Evolutionary conservation across 31 red algal genomes (phyloP).

Genomic region (Asparagopsis taxiformis): DNA sequence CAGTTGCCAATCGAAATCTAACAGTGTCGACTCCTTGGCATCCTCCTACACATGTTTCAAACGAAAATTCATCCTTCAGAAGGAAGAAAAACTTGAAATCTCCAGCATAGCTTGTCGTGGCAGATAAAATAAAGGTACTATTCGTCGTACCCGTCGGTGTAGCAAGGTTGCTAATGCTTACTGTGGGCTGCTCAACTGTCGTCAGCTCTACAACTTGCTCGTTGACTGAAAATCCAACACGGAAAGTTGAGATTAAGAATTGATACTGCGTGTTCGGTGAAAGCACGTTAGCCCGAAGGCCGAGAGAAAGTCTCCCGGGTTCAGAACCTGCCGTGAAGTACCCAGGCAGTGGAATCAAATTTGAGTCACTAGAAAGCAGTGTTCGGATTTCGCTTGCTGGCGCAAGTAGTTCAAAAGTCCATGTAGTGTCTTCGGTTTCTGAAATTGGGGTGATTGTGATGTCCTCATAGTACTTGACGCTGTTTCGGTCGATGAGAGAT

Average conservation of each 20-base stretch:
- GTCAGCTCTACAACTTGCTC: slow-evolving; percentile 37
- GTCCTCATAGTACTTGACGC: slow-evolving; percentile 73
- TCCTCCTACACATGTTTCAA: slow-evolving; percentile 53
- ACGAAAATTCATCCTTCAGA: slow-evolving; percentile 44
- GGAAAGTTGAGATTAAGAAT: slow-evolving; percentile 41
- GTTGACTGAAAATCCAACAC: slow-evolving; percentile 25
- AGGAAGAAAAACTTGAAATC: slow-evolving; percentile 78
- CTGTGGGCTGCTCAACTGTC: slow-evolving; percentile 36
- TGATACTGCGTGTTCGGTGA: slow-evolving; percentile 48
- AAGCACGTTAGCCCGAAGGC: slow-evolving; percentile 46
- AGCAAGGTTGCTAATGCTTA: slow-evolving; percentile 14
- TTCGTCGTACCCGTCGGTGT: slow-evolving; percentile 25
- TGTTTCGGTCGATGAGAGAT: slow-evolving; percentile 12
- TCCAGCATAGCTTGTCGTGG: slow-evolving; percentile 56
- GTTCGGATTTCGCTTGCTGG: slow-evolving; percentile 31
- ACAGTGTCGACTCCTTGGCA: slow-evolving; percentile 59
- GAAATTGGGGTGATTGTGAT: slow-evolving; percentile 54
- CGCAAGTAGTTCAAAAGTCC: slow-evolving; percentile 41
- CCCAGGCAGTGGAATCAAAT: slow-evolving; percentile 35
- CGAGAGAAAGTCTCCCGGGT: slow-evolving; percentile 28
- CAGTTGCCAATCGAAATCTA: slow-evolving; percentile 38
- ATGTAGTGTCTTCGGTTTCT: slow-evolving; percentile 42
- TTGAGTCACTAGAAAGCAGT: slow-evolving; percentile 23
- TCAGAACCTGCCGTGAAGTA: slow-evolving; percentile 22
- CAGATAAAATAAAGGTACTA: slow-evolving; percentile 42